Evolutionary conservation across 306 rosid genomes (phyloP).

Genomic region (Fragaria iinumae): DNA sequence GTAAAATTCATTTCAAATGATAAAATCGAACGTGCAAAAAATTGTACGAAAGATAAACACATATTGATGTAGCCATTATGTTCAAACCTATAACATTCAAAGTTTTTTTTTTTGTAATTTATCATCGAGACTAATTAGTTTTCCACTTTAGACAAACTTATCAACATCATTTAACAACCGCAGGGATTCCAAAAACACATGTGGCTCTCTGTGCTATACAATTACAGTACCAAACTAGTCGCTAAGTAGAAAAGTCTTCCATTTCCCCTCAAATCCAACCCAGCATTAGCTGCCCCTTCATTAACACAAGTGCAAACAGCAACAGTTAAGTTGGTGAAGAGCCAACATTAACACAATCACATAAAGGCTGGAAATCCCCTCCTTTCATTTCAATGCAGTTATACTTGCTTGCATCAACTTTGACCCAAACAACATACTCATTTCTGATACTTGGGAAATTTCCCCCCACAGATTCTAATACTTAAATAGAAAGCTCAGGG

Average conservation of each 20-base stretch:
- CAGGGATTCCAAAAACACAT: not conserved
- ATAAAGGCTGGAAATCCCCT: not conserved
- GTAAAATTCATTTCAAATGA: no score
- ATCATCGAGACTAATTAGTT: not conserved
- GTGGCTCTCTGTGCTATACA: not conserved
- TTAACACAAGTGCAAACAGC: not conserved
- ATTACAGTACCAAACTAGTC: not conserved
- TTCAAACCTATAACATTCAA: no score
- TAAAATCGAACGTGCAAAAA: no score
- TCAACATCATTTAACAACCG: not conserved
- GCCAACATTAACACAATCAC: not conserved
- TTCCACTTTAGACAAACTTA: not conserved
- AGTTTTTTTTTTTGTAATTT: no score
- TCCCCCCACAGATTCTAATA: not conserved
- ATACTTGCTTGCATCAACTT: not conserved
- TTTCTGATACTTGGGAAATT: not conserved
- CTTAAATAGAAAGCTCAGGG: constrained; percentile 19
- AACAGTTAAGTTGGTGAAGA: constrained; percentile 3
- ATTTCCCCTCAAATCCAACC: not conserved
- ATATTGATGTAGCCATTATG: no score
- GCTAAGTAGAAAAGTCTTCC: constrained; percentile 1
- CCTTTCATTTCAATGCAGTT: not conserved
- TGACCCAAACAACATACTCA: not conserved
- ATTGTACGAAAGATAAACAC: no score
- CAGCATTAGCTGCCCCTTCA: not conserved